These are phyloP conservation scores for Actinomortierella wolfii DNA, from an alignment of 371 early-diverging fungal species.

Conservation along the genomic window DNA sequence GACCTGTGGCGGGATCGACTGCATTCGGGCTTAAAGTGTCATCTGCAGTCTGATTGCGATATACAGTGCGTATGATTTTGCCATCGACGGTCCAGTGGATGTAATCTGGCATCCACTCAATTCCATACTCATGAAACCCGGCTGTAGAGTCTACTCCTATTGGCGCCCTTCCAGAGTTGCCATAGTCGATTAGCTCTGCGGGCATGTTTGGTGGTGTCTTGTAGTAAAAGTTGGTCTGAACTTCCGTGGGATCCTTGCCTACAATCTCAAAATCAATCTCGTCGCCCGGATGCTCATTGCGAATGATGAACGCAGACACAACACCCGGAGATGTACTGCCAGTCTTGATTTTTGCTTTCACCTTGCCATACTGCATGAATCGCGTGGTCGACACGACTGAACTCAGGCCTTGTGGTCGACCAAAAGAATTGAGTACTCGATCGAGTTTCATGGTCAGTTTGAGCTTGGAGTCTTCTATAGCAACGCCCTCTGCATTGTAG, in stretches of 20 bases:
- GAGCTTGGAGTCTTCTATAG: constrained; percentile 23
- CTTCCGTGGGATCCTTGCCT: constrained; percentile 53
- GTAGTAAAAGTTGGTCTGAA: constrained; percentile 71
- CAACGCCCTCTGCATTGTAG: constrained; percentile 25
- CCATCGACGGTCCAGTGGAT: constrained; percentile 64
- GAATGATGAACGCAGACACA: constrained; percentile 70
- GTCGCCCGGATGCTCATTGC: constrained; percentile 54
- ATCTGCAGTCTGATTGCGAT: constrained; percentile 28
- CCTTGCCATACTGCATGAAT: constrained; percentile 51
- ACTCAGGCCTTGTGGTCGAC: constrained; percentile 28
- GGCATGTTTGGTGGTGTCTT: constrained; percentile 31
- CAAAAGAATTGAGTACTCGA: constrained; percentile 17
- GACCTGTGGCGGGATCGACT: neutral
- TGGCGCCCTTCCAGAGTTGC: constrained; percentile 42
- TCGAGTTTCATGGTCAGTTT: constrained; percentile 33
- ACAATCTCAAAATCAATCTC: constrained; percentile 79
- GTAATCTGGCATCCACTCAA: constrained; percentile 62
- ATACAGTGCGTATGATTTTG: constrained; percentile 50
- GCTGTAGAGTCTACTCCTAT: constrained; percentile 28
- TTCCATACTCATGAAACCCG: constrained; percentile 48
- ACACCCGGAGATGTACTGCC: constrained; percentile 57
- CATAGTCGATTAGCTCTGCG: constrained; percentile 46
- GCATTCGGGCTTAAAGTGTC: constrained; percentile 38
- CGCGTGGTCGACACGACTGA: constrained; percentile 35
- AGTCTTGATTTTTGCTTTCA: constrained; percentile 57